phyloP scores from a whole-genome alignment of 2,329 filamentous ascomycete genomes.

The Pyrenophora graminea region DNA sequence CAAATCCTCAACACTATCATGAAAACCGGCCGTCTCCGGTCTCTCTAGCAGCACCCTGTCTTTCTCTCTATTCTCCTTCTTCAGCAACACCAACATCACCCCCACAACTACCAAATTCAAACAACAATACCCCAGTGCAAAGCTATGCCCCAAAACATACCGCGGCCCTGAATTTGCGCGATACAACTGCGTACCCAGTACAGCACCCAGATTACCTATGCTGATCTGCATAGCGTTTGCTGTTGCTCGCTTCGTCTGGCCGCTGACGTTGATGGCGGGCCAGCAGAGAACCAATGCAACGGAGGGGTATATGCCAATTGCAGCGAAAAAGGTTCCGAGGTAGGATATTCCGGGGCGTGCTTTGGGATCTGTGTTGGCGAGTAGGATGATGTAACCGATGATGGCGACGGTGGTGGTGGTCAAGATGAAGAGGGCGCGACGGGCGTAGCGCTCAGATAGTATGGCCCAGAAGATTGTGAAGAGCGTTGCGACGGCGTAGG shows the following conservation, averaged over 20 bases:
- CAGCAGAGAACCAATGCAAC: slow-evolving; percentile 52
- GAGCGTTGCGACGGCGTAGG: slow-evolving; percentile 48
- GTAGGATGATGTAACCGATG: slow-evolving; percentile 47
- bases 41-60: slow-evolving; percentile 26
- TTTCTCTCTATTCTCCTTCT: slow-evolving; percentile 40
- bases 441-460: slow-evolving; percentile 37
- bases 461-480: slow-evolving; percentile 45
- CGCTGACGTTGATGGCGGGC: slow-evolving; percentile 59
- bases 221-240: slow-evolving; percentile 56
- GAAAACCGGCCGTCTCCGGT: slow-evolving; percentile 35
- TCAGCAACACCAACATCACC: slow-evolving; percentile 36
- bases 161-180: slow-evolving; percentile 40
- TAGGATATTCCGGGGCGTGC: slow-evolving; percentile 45
- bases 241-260: slow-evolving; percentile 58
- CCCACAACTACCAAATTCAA: slow-evolving; percentile 41
- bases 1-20: slow-evolving; percentile 39
- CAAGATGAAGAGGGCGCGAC: slow-evolving; percentile 45
- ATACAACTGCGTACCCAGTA: slow-evolving; percentile 46
- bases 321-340: slow-evolving; percentile 45
- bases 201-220: slow-evolving; percentile 54
- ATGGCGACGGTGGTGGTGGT: slow-evolving; percentile 37
- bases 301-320: slow-evolving; percentile 46
- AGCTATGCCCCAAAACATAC: slow-evolving; percentile 43
- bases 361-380: slow-evolving; percentile 39
- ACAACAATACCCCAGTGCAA: slow-evolving; percentile 42